Evolutionary conservation across 148 eudicot species (phyloP), one percentile per base, ranked within the genome.

Genomic region (Spergularia bocconei): DNA sequence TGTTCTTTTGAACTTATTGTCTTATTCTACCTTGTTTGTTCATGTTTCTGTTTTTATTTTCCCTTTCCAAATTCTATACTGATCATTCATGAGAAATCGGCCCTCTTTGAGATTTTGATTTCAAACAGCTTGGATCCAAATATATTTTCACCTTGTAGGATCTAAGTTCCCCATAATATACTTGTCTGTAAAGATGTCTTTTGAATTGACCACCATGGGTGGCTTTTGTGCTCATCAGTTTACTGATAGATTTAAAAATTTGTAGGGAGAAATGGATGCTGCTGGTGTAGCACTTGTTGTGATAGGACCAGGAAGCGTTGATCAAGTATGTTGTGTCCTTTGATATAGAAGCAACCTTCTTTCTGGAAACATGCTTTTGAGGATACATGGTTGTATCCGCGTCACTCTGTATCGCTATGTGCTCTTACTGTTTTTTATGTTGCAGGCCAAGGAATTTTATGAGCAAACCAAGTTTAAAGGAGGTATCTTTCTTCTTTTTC

Each of bases 261-360:
- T 61, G 70, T 86, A 94, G 98, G 97, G 83, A 57, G 79, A 78
- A 79, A 90, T 95, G 97, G 97, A 95, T 79, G 88, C 88, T 25
- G 91, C 97, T 69, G 92, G 96, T 21, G 97, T 89, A 79, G 84
- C 91, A 65, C 94, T 95, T 76, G 85, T 95, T 82, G 79, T 95
- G 65, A 92, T 95, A 81, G 98, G 97, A 79, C 98, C 98, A 51
- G 97, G 98, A 63, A 95, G 81, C 70, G 75, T 92, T 67, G 96
- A 92, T 80, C 98, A 95, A 96, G 97, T 94, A 81, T 76, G 62
- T 51, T 38, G 13, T 61, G 38, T 53, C 25, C 33, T 47, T 47
- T 50, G 11, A 72, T 47, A n/a, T 52, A 19, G 55, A 72, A 58
- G 23, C 21, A 20, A 48, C 21, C 71, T 50, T 50, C 19, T 77